A percentile compares a stretch with the other conserved stretches of the same genome.
These are phyloP conservation scores for Discostella stelligeroides DNA, from an alignment of 108 stramenopile genomes.

Conservation along the genomic window DNA sequence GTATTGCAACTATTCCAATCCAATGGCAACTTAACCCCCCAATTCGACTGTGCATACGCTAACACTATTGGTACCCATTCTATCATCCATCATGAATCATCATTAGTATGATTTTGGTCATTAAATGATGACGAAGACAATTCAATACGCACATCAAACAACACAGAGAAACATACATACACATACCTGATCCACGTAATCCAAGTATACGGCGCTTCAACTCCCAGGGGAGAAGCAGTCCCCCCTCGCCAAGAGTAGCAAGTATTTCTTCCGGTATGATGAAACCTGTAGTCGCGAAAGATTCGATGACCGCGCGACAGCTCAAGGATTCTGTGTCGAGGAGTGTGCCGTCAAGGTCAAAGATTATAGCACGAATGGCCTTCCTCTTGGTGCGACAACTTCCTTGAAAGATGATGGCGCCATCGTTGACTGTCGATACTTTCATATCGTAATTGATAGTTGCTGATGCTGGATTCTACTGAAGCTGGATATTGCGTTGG, in stretches of 20 bases:
- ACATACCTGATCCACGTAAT: slow-evolving; percentile 53
- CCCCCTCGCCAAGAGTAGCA: slow-evolving; percentile 18
- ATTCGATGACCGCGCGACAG: slow-evolving; percentile 65
- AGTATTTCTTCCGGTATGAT: slow-evolving; percentile 27
- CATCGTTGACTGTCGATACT: background rate
- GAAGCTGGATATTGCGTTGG: too few relatives aligned
- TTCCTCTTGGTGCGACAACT: background rate
- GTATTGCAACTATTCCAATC: slow-evolving; percentile 36
- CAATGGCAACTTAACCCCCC: slow-evolving; percentile 45
- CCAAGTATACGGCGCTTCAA: slow-evolving; percentile 74
- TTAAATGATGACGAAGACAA: background rate
- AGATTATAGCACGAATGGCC: slow-evolving; percentile 68
- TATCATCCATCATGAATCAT: background rate
- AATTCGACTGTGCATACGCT: slow-evolving; percentile 56
- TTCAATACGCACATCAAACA: background rate
- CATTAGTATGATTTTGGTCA: background rate
- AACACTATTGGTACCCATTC: slow-evolving; percentile 84
- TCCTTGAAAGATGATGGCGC: background rate
- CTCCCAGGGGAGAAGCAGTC: slow-evolving; percentile 69
- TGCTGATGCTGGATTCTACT: too few relatives aligned
- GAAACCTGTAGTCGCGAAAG: slow-evolving; percentile 46
- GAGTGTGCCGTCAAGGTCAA: slow-evolving; percentile 84
- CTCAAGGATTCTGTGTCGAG: slow-evolving; percentile 76
- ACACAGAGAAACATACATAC: background rate
- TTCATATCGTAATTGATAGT: too few relatives aligned